These are phyloP conservation scores for Suhomyces faveliae DNA, from an alignment of 805 yeast species.

Conservation along the genomic window DNA sequence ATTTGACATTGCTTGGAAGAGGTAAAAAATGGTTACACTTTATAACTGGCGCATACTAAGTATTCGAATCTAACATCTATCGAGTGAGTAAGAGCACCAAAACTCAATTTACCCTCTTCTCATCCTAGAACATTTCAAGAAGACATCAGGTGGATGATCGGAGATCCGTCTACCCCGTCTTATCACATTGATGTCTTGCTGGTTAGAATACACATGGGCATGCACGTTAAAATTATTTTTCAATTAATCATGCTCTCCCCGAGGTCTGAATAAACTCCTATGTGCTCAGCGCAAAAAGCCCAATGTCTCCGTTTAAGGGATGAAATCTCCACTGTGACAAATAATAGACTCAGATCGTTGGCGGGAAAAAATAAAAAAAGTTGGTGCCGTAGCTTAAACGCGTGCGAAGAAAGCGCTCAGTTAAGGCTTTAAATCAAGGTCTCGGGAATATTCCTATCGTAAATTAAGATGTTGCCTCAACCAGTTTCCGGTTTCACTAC, in stretches of 20 bases:
- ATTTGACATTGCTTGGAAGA: background rate
- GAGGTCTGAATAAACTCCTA: background rate
- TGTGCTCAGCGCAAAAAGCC: background rate
- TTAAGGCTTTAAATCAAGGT: background rate
- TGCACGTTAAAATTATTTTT: background rate
- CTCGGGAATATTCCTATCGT: background rate
- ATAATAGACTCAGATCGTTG: background rate
- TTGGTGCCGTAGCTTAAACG: background rate
- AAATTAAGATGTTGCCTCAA: background rate
- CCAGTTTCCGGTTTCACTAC: too few relatives aligned
- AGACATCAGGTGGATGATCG: too few relatives aligned
- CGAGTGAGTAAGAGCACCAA: too few relatives aligned
- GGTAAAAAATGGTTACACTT: background rate
- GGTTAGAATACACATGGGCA: background rate
- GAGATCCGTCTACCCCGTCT: background rate
- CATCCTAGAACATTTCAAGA: background rate
- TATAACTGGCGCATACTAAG: background rate
- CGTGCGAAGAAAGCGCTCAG: background rate
- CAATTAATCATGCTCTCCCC: background rate
- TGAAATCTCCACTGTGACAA: background rate
- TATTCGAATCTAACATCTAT: background rate
- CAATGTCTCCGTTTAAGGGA: conserved; percentile 1
- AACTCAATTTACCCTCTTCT: too few relatives aligned
- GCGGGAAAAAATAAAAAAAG: background rate
- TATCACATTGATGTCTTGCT: background rate